Conservation (phyloP, 352 stramenopile species). For the Pythium sp. region DNA sequence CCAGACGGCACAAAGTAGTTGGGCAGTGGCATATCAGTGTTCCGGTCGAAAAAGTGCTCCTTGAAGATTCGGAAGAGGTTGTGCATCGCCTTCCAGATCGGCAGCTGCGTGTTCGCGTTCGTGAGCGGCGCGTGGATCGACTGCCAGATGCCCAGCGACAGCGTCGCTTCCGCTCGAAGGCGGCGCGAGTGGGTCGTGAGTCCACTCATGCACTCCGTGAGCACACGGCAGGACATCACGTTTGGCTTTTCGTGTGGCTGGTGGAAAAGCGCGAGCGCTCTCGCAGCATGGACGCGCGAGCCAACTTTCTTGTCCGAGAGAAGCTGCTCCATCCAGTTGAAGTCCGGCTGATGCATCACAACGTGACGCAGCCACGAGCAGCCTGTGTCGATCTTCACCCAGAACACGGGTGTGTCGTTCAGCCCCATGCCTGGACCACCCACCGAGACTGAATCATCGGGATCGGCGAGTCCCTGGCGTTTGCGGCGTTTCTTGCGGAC, state of each 20-base stretch:
- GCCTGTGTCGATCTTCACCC: constrained; percentile 83
- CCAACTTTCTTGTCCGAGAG: constrained; percentile 82
- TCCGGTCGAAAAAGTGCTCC: constrained; percentile 82
- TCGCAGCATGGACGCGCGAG: constrained; percentile 74
- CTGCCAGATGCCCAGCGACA: constrained; percentile 83
- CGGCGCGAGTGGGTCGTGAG: constrained; percentile 79
- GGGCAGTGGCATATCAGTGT: constrained; percentile 79
- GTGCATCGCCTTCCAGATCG: constrained; percentile 86
- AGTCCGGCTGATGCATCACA: constrained; percentile 85
- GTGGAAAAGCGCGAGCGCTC: constrained; percentile 73
- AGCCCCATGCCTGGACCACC: constrained; percentile 76
- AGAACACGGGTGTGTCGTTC: constrained; percentile 85
- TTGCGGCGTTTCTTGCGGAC: constrained; percentile 85
- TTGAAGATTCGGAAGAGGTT: constrained; percentile 89
- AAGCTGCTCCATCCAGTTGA: constrained; percentile 89
- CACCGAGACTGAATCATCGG: constrained; percentile 78
- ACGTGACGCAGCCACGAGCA: constrained; percentile 77
- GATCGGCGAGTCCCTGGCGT: constrained; percentile 72
- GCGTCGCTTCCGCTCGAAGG: constrained; percentile 65
- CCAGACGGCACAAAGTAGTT: constrained; percentile 86
- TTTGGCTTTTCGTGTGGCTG: constrained; percentile 82
- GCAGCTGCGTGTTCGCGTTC: constrained; percentile 74
- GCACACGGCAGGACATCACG: constrained; percentile 81
- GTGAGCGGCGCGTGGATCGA: constrained; percentile 81
- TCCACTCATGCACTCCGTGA: constrained; percentile 84